Evolutionary conservation across 352 stramenopile species (phyloP), one percentile per base, ranked within the genome.

Genomic region (Halophytophthora polymorphica): DNA sequence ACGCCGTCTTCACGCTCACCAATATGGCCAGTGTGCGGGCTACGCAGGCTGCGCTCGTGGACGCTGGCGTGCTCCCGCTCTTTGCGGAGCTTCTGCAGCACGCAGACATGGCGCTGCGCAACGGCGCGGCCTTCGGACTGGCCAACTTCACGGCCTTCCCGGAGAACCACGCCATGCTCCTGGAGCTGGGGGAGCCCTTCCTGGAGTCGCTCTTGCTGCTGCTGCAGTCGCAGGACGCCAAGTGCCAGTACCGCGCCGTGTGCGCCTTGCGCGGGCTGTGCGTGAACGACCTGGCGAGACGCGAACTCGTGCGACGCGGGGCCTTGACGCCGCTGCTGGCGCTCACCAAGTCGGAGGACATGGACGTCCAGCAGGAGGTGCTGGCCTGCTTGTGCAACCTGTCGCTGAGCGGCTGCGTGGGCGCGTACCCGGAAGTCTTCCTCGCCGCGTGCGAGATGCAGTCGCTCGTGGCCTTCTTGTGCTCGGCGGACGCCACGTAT

Each of bases 301-400:
- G 88, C 29, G 77, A 93, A 54, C 90, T 99, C n/a, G 89, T 98
- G 19, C 71, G 78, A 2, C 63, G 73, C 33, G 89, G 90, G 25
- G 93, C 81, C 1, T 61, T 98, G n/a, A 82, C 81, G 10, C 77
- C 81, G 31, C 59, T 99, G 39, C 69, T 99, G 13, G 66, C 68
- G 12, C 76, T 98, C 18, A 94, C 95, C 6, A 85, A 94, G 51
- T 95, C 88, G 2, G 79, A 96, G 38, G 89, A 98, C 62, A 93
- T 97, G 61, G 91, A 98, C 44, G 73, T 98, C 1, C 96, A 98
- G 60, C 82, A 97, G 50, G 95, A 99, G 72, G 91, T 98, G n/a
- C 76, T 98, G 7, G 88, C 91, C 31, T 97, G 88, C 34, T 56
- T 99, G n/a, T 98, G 95, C 60, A 99, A 99, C 48, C 71, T 99